Evolutionary conservation across 208 protist genomes (phyloP).

Genomic region (Histomonas meleagridis): DNA sequence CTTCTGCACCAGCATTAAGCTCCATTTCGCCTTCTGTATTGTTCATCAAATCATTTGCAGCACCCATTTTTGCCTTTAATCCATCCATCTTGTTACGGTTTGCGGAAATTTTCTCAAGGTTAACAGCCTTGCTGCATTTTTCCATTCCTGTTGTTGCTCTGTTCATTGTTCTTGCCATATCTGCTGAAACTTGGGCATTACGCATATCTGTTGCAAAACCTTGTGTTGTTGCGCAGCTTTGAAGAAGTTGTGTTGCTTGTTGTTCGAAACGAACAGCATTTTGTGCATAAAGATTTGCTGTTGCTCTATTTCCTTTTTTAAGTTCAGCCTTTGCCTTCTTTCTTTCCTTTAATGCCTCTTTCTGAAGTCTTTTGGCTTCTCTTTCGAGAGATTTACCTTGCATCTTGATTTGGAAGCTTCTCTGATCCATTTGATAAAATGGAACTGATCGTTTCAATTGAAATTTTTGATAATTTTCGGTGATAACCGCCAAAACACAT

Average conservation of each 20-base stretch:
- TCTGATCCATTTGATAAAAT: constrained; percentile 20
- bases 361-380: neutral
- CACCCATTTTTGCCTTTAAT: neutral
- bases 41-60: neutral
- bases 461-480: no score
- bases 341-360: neutral
- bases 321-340: neutral
- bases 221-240: neutral
- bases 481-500: no score
- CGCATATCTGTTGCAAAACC: constrained; percentile 10
- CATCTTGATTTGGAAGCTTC: neutral
- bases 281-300: constrained; percentile 2
- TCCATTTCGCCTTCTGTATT: neutral
- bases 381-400: neutral
- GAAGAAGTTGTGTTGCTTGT: neutral
- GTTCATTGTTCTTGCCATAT: neutral
- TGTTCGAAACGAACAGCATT: neutral
- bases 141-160: neutral
- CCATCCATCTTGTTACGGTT: neutral
- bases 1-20: neutral
- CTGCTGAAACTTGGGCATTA: neutral
- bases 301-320: neutral
- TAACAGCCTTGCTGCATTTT: neutral
- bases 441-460: no score
- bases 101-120: neutral